A percentile compares a stretch with the other conserved stretches of the same genome.
Evolutionary conservation across 495 filamentous ascomycete genomes (phyloP).

Genomic region (Penicillium soppii): DNA sequence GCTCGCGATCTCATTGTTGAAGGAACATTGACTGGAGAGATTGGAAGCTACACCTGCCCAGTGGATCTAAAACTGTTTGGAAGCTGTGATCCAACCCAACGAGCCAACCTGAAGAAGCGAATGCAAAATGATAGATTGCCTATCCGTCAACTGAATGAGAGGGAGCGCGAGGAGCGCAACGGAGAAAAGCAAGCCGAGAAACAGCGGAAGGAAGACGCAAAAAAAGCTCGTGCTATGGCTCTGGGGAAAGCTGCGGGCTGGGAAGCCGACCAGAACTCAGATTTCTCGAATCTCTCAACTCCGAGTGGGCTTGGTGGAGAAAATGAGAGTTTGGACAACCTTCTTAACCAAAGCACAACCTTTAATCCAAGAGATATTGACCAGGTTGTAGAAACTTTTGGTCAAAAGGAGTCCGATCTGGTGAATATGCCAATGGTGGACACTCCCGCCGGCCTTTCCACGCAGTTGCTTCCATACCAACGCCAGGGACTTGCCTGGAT

Average conservation of each 20-base stretch:
- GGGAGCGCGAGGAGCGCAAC: conserved; percentile 32
- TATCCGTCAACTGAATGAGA: conserved; percentile 36
- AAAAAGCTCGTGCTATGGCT: conserved; percentile 41
- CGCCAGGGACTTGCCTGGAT: conserved; percentile 85
- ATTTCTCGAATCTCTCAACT: conserved; percentile 33
- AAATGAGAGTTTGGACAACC: conserved; percentile 54
- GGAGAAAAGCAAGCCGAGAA: conserved; percentile 36
- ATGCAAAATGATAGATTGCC: conserved; percentile 65
- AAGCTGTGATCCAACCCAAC: conserved; percentile 50
- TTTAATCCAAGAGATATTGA: conserved; percentile 70
- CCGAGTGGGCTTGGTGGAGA: conserved; percentile 18
- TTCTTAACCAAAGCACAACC: conserved; percentile 64
- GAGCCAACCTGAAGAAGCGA: conserved; percentile 52
- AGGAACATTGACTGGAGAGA: conserved; percentile 61
- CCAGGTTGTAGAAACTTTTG: conserved; percentile 67
- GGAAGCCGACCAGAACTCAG: conserved; percentile 23
- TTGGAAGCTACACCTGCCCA: conserved; percentile 67
- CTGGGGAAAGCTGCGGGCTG: conserved; percentile 37
- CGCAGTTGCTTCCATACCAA: conserved; percentile 77
- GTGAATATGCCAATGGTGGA: conserved; percentile 70
- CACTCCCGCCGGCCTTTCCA: conserved; percentile 61
- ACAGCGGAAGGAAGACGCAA: conserved; percentile 51
- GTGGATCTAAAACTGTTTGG: conserved; percentile 67
- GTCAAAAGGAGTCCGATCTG: conserved; percentile 65
- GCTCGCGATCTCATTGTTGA: conserved; percentile 57